A percentile compares a stretch with the other conserved stretches of the same genome.
phyloP scores from a whole-genome alignment of 768 basidiomycete genomes.

The Amanita muscaria region DNA sequence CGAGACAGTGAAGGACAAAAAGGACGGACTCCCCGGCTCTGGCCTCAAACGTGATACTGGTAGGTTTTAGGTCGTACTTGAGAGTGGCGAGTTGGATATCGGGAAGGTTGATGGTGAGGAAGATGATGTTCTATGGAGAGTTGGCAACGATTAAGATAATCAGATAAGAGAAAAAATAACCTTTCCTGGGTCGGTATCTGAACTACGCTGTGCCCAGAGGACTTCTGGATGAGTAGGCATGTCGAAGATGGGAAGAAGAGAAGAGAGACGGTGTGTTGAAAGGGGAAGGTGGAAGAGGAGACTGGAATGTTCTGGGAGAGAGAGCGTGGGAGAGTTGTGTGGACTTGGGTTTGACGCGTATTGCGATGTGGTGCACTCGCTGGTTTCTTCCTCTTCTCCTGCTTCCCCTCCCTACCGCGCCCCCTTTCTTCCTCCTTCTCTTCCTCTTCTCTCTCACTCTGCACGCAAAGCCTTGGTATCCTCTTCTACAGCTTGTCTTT shows the following conservation, averaged over 20 bases:
- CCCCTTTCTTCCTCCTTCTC: conserved; percentile 70
- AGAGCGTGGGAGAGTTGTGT: background rate
- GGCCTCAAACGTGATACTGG: conserved; percentile 56
- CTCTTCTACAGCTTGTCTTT: conserved; percentile 12
- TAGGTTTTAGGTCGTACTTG: conserved; percentile 49
- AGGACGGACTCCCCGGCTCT: conserved; percentile 46
- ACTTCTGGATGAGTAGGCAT: conserved; percentile 74
- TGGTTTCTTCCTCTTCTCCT: conserved; percentile 78
- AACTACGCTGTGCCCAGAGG: conserved; percentile 93
- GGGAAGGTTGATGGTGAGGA: conserved; percentile 76
- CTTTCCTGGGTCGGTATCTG: conserved; percentile 52
- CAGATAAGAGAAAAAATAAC: conserved; percentile 27
- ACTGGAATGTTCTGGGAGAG: conserved; percentile 37
- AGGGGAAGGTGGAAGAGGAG: conserved; percentile 12
- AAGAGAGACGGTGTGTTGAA: conserved; percentile 13
- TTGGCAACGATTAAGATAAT: conserved; percentile 9
- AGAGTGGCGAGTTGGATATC: conserved; percentile 55
- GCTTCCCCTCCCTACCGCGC: conserved; percentile 70
- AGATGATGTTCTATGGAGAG: conserved; percentile 73
- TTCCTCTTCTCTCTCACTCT: conserved; percentile 71
- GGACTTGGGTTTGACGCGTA: too few species aligned
- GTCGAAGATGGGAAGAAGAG: conserved; percentile 13
- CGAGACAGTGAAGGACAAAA: conserved; percentile 6
- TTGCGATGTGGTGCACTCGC: conserved; percentile 62
- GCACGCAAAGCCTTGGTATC: conserved; percentile 80